Base-by-base conservation (phyloP, 495 filamentous ascomycete species). In the Extremus antarcticus region DNA sequence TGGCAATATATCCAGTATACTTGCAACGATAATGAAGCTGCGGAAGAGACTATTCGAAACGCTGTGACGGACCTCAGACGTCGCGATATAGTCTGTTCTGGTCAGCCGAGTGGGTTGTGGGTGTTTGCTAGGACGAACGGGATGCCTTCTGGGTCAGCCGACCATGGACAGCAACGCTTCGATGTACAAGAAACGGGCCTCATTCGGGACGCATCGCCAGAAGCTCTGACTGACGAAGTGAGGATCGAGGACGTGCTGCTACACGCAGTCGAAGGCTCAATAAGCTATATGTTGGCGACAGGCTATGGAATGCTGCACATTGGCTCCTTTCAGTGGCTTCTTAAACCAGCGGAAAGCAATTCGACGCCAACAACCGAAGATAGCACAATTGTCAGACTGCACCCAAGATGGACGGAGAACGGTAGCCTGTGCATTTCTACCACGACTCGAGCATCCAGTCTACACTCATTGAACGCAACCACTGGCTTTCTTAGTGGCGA, bases 181-280 rank as follows among this genome's bases (percentile, higher is more conserved):
- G 17, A 4, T 25, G 7, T 38, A 8, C 16, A 16, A 32, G 22
- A 50, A 25, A 32, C 8, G 19, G 47, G 47, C 13, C 8, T n/a
- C 22, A 2, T 38, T 13, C 8, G 25, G 15, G 24, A 50, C 24
- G 20, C 21, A 17, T 20, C 17, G n/a, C 22, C 46, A 25, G 8
- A 4, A 32, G 19, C 2, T n/a, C 4, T 20, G 10, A 20, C 1
- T 16, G 39, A 32, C 22, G 53, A 22, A 9, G 3, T n/a, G 17
- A 1, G 8, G 22, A 21, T 49, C 17, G 49, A 38, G 17, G 47
- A 53, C 20, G 29, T 51, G 9, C 38, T 60, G 15, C 50, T 60
- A 25, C 53, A 56, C 4, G 54, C 53, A 4, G 52, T 60, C 7
- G 50, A 60, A 21, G 58, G 40, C 29, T 25, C 49, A 1, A 35